These are phyloP conservation scores for Tylopilus felleus DNA, from an alignment of 768 basidiomycete genomes.

Conservation along the genomic window DNA sequence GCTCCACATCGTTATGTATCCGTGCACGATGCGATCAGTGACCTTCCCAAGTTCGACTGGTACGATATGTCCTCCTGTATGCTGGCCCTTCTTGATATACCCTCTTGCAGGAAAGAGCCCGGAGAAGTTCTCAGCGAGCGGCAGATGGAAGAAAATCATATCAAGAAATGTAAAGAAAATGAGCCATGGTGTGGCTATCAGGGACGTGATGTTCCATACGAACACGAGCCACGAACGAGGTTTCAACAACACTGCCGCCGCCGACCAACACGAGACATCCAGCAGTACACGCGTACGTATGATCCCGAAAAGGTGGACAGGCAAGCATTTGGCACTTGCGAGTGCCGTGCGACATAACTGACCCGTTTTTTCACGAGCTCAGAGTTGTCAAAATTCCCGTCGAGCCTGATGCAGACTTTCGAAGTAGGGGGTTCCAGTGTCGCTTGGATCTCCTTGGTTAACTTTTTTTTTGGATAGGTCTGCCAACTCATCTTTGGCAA, in stretches of 20 bases:
- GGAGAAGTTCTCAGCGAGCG: constrained; percentile 1
- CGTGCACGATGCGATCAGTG: constrained; percentile 70
- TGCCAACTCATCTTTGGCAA: constrained; percentile 46
- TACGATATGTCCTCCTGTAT: constrained; percentile 26
- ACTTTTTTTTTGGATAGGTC: constrained; percentile 6
- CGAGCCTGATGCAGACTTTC: constrained; percentile 57
- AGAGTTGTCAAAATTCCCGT: constrained; percentile 65
- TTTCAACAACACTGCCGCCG: constrained; percentile 49
- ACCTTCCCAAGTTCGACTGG: constrained; percentile 76
- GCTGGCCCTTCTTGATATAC: neutral
- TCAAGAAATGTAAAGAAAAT: constrained; percentile 40
- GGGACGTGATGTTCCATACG: constrained; percentile 30
- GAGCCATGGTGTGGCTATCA: constrained; percentile 33
- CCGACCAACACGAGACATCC: constrained; percentile 47
- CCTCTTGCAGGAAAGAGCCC: constrained; percentile 25
- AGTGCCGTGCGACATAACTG: neutral
- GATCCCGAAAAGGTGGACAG: constrained; percentile 52
- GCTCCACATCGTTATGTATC: constrained; percentile 58
- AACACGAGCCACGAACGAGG: constrained; percentile 33
- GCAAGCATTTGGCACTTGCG: constrained; percentile 34
- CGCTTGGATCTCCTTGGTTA: neutral
- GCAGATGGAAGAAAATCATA: constrained; percentile 11
- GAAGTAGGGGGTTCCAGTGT: constrained; percentile 39
- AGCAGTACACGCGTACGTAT: constrained; percentile 64
- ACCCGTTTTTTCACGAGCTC: neutral